Base-by-base conservation (phyloP, 805 yeast genomes). In the Sugiyamaella lignohabitans region DNA sequence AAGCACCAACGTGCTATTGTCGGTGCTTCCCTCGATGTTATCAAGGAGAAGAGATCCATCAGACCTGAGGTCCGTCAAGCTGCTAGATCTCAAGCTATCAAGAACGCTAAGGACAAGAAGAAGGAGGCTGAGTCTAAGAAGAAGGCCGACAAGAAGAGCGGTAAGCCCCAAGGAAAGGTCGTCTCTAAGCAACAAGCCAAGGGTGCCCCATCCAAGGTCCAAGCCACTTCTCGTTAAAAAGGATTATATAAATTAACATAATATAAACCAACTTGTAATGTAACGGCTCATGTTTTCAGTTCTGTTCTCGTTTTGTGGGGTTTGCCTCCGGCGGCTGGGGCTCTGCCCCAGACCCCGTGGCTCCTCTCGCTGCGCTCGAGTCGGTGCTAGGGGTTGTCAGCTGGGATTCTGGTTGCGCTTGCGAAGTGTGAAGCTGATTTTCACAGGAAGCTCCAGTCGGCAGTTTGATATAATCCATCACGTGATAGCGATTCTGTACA, bases 1-100 rank as follows among this genome's bases (percentile, higher is more conserved):
- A 93, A 93, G 85, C 81, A 85, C 75, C 97, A 89, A 80, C 93
- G 98, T 83, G 96, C 95, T 59, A 84, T 93, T 71, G 98, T 91
- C 62, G 98, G 99, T 82, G 98, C 98, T 71, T 87, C 98, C 68
- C 79, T 93, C 66, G 98, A 93, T 62, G 83, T 88, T 71, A 93
- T 93, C 79, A 91, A 87, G 78, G 96, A 91, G 81, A 87, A 95
- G 84, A 88, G 97, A 79, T 69, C 85, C 66, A 76, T 79, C 72
- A 87, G 88, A 78, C 96, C 98, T 72, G 94, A 89, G 74, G 89
- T 83, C 69, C 93, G 96, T 82, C 86, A 88, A 82, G 96, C 96
- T 65, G 83, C 87, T 72, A 94, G 97, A 80, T 93, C 87, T 58
- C 84, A 80, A 71, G 87, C 93, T 74, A 76, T 80, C 67, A 83